Evolutionary conservation across 106 monocot genomes (phyloP), one percentile per base, ranked within the genome.

Genomic region (Phalaenopsis aphrodite): DNA sequence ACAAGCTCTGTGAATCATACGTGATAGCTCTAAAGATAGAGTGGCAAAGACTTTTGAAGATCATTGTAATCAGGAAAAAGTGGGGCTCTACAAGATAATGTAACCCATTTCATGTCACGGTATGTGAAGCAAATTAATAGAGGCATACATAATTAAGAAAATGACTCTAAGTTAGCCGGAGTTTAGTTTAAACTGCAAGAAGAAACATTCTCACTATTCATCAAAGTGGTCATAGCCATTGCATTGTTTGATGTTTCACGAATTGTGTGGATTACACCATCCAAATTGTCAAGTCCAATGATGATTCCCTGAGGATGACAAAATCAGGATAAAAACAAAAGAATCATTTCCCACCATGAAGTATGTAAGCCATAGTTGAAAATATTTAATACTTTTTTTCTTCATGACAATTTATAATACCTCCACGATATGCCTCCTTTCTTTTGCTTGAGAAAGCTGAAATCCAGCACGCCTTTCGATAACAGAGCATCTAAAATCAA

Each of bases 231-330:
- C 81, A 80, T 76, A 24, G 98, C 88, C 72, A 68, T 79, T 4
- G 83, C 75, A 89, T 92, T 85, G 56, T 82, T 91, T 78, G 89
- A 83, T 11, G 86, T 87, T 85, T 83, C 83, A 45, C 78, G 85
- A 75, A 98, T 89, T 88, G 92, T 88, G 24, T 81, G 77, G 68
- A 98, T 98, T 43, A 93, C 86, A 83, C 81, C 92, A 89, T 98
- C 98, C 88, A 98, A 87, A 85, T 98, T 94, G 75, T 94, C 94
- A 75, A 98, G 94, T 23, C 98, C 98, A 19, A 98, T 76, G 65
- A 93, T 83, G 66, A 98, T 92, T 45, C 98, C 98, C 98, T 98
- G 55, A 67, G 49, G 56, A 58, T 38, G 36, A 41, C 5, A 78
- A 76, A 75, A 69, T 61, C 61, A 21, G 2, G 79, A 55, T 78